phyloP scores from a whole-genome alignment of 495 filamentous ascomycete species.

The Penicillium canariense region DNA sequence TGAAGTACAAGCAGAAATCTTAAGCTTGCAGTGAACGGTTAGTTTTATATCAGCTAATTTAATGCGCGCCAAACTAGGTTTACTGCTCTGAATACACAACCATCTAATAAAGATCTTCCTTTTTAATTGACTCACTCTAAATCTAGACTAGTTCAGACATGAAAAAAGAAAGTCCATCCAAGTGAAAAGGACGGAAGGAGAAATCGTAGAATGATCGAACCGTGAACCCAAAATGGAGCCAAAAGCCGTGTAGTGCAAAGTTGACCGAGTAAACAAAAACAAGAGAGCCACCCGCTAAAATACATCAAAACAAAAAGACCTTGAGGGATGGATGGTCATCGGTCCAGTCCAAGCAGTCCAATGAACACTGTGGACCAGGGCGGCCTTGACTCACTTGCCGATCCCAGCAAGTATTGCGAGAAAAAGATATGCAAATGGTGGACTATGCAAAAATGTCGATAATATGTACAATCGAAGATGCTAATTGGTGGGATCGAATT shows the following conservation, averaged over 20 bases:
- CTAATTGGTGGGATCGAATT: not conserved
- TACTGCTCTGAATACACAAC: too few relatives aligned
- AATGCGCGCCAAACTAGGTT: too few relatives aligned
- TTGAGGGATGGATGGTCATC: not conserved
- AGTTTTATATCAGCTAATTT: too few relatives aligned
- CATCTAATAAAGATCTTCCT: not conserved
- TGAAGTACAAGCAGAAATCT: too few relatives aligned
- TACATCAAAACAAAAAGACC: conserved; percentile 1
- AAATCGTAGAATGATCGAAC: not conserved
- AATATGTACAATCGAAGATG: not conserved
- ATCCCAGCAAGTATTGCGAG: not conserved
- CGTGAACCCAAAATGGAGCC: not conserved
- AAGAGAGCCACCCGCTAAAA: conserved; percentile 31
- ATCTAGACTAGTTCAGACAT: not conserved
- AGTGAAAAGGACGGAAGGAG: not conserved
- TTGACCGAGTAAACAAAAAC: not conserved
- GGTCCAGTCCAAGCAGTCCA: too few relatives aligned
- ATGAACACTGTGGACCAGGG: too few relatives aligned
- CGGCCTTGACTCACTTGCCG: too few relatives aligned
- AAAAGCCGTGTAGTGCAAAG: not conserved
- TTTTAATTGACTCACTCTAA: not conserved
- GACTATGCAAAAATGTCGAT: not conserved
- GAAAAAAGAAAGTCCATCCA: not conserved
- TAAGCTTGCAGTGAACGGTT: too few relatives aligned
- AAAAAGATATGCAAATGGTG: not conserved